Evolutionary conservation across 495 filamentous ascomycete species (phyloP), one percentile per base, ranked within the genome.

Genomic region (Paragyromitra xinjiangensis): DNA sequence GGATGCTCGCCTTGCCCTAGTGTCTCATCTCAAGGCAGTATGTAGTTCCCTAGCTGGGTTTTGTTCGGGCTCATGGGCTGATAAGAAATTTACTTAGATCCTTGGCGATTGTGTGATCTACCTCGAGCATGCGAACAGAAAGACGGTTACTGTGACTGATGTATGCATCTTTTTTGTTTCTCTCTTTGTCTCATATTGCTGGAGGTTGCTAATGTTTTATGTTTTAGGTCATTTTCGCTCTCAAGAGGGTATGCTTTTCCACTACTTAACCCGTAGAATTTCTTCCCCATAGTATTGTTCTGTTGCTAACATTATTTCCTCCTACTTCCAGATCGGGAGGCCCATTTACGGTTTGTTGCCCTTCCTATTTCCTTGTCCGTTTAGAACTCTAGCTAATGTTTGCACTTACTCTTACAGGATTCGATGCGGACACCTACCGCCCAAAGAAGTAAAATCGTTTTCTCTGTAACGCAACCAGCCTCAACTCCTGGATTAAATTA

Each of bases 91-190:
- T 37, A 6, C 22, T 9, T 75, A 91, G 89, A 87, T 91, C 9
- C 66, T 92, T 0, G 61, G 77, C 0, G 86, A 89, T 61, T 88
- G 85, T 51, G 84, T 87, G 0, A 81, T 82, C 0, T 88, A 88
- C 53, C 82, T 85, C 0, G 88, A 91, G 24, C 86, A 90, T 70
- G 82, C 82, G 3, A 80, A 75, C 9, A 74, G 84, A 0, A 91
- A 91, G 81, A 92, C 91, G 0, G 86, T 92, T 3, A 92, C 89
- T 0, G 86, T 90, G 1, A 83, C 86, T 3, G 91, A 93, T 82
- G 91, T 92, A 78, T 84, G 89, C 85, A 39, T 24, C 1, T 4
- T 39, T 9, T 3, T n/a, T 11, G 4, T 59, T 34, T 59, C 26
- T 12, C 44, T 3, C 39, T 37, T 11, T 11, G 59, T 51, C 7